Conservation (phyloP, 306 rosid genomes). For the Trichosanthes truncata region DNA sequence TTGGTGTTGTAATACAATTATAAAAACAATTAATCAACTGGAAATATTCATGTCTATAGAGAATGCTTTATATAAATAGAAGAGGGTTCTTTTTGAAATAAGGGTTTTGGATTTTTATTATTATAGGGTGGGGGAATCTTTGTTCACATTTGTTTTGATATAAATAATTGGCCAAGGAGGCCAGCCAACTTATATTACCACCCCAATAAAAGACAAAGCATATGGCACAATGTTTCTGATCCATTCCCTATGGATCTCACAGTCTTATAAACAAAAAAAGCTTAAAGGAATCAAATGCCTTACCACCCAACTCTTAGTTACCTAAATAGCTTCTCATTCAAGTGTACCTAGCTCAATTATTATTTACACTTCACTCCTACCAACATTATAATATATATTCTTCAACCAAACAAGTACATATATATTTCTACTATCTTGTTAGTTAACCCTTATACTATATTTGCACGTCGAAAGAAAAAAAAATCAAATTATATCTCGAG, state of each 20-base stretch:
- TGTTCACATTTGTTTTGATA: background rate
- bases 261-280: background rate
- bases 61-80: no score
- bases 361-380: background rate
- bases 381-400: background rate
- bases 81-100: no score
- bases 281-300: conserved; percentile 10
- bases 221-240: conserved; percentile 8
- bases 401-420: background rate
- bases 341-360: background rate
- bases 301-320: background rate
- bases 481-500: no score
- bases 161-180: background rate
- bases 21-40: no score
- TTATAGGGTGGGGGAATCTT: background rate
- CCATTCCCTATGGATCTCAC: conserved; percentile 11
- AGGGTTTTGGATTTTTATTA: background rate
- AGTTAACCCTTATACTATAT: no score
- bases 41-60: no score
- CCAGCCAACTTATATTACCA: background rate
- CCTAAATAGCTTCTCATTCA: conserved; percentile 12
- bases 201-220: background rate
- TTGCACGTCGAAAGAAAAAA: no score
- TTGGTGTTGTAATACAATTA: no score
- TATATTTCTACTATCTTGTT: no score